phyloP scores from a whole-genome alignment of 352 stramenopile genomes.

The Globisporangium irregulare region DNA sequence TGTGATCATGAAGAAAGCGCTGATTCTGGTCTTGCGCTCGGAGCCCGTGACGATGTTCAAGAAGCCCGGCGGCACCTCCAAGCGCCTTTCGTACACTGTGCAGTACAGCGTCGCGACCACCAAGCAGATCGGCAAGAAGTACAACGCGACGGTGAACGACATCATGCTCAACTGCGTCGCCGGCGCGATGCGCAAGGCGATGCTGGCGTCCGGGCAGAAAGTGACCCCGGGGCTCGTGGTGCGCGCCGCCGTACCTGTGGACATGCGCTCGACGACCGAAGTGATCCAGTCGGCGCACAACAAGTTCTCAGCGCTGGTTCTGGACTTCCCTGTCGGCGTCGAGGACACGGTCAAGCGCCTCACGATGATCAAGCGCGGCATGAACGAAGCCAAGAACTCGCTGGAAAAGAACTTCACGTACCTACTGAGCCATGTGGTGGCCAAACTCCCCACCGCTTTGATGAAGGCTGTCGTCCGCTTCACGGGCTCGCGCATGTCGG shows the following conservation, averaged over 20 bases:
- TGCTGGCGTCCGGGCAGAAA: slow-evolving; percentile 33
- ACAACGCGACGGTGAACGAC: slow-evolving; percentile 72
- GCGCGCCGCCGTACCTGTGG: slow-evolving; percentile 70
- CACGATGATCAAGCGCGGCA: slow-evolving; percentile 37
- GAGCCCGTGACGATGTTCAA: slow-evolving; percentile 74
- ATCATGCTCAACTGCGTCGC: slow-evolving; percentile 79
- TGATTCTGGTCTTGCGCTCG: slow-evolving; percentile 37
- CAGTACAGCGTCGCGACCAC: slow-evolving; percentile 66
- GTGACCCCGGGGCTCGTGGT: slow-evolving; percentile 51
- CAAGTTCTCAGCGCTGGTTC: slow-evolving; percentile 74
- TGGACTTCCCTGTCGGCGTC: slow-evolving; percentile 69
- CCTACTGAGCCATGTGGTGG: slow-evolving; percentile 48
- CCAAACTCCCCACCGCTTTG: slow-evolving; percentile 47
- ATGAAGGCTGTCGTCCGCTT: slow-evolving; percentile 57
- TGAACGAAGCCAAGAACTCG: slow-evolving; percentile 79
- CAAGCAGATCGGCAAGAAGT: slow-evolving; percentile 71
- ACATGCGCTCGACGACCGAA: slow-evolving; percentile 73
- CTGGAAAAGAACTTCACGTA: slow-evolving; percentile 80
- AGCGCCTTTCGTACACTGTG: slow-evolving; percentile 72
- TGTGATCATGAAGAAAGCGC: slow-evolving; percentile 55
- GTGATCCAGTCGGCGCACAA: slow-evolving; percentile 62
- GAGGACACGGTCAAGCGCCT: slow-evolving; percentile 50
- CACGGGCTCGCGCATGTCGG: slow-evolving; percentile 51
- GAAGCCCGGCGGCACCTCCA: slow-evolving; percentile 45
- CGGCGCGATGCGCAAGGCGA: slow-evolving; percentile 69